These are phyloP conservation scores for Hydnum rufescens DNA, from an alignment of 768 basidiomycete species.

Conservation along the genomic window DNA sequence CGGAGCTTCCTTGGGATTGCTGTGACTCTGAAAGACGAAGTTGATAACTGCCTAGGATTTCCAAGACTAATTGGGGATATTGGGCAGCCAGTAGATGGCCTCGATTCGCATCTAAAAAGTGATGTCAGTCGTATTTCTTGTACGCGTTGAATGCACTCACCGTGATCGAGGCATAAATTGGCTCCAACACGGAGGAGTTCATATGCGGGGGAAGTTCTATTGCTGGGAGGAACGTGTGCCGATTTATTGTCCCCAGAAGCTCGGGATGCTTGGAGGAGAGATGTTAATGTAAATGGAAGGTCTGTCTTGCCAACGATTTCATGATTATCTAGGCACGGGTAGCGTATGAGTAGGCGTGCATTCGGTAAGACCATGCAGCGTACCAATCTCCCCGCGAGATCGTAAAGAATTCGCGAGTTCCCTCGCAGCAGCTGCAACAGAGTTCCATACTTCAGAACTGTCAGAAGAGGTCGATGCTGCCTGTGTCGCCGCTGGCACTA, in stretches of 20 bases:
- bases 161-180: conserved; percentile 72
- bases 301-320: conserved; percentile 26
- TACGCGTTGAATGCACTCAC: conserved; percentile 20
- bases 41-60: conserved; percentile 27
- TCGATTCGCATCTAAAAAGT: conserved; percentile 50
- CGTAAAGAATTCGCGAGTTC: conserved; percentile 7
- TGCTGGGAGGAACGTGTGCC: conserved; percentile 26
- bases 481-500: too few relatives aligned
- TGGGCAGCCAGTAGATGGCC: conserved; percentile 47
- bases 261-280: neutral
- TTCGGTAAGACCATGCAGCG: neutral
- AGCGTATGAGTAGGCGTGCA: neutral
- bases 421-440: conserved; percentile 3
- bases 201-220: conserved; percentile 27
- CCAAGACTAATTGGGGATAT: conserved; percentile 43
- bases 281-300: neutral
- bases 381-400: conserved; percentile 4
- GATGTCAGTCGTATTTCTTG: neutral
- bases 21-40: conserved; percentile 33
- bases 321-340: conserved; percentile 25
- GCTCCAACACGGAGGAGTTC: conserved; percentile 64
- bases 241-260: conserved; percentile 29
- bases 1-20: conserved; percentile 13
- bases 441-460: conserved; percentile 1
- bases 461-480: too few relatives aligned